Evolutionary conservation across 108 stramenopile species (phyloP).

Genomic region (Stephanodiscus triporus): DNA sequence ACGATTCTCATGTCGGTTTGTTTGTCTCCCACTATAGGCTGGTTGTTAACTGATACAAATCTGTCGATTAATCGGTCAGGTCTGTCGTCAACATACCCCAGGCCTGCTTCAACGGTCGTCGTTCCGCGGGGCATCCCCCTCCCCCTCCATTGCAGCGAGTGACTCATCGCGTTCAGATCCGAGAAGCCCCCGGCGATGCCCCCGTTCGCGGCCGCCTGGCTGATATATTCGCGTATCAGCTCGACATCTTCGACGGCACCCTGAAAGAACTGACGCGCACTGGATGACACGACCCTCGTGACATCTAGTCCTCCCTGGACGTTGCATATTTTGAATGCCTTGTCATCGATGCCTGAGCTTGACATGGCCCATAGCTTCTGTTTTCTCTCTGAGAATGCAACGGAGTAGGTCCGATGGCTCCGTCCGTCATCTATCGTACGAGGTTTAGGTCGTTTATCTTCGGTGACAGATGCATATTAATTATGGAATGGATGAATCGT

Average conservation of each 20-base stretch:
- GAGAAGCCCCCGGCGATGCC: conserved; percentile 16
- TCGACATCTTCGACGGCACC: conserved; percentile 45
- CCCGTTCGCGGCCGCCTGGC: conserved; percentile 16
- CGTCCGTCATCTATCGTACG: no score
- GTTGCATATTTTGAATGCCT: conserved; percentile 31
- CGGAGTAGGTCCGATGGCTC: no score
- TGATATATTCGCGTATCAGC: conserved; percentile 33
- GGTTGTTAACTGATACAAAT: background rate
- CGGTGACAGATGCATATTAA: no score
- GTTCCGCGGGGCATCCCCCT: conserved; percentile 1
- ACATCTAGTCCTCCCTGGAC: conserved; percentile 36
- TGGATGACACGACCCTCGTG: conserved; percentile 10
- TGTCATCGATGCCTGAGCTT: background rate
- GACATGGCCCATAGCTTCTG: no score
- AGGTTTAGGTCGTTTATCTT: no score
- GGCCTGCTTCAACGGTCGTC: conserved; percentile 22
- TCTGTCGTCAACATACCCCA: conserved; percentile 37
- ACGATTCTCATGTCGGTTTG: conserved; percentile 23
- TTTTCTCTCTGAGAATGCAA: no score
- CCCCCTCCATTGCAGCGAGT: conserved; percentile 21
- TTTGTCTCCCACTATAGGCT: conserved; percentile 13
- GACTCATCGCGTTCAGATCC: background rate
- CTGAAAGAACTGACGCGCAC: conserved; percentile 22
- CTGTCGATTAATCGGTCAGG: conserved; percentile 23
- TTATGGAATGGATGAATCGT: no score